Evolutionary conservation across 805 yeast genomes (phyloP), one percentile per base, ranked within the genome.

Genomic region (Yarrowia sp.): DNA sequence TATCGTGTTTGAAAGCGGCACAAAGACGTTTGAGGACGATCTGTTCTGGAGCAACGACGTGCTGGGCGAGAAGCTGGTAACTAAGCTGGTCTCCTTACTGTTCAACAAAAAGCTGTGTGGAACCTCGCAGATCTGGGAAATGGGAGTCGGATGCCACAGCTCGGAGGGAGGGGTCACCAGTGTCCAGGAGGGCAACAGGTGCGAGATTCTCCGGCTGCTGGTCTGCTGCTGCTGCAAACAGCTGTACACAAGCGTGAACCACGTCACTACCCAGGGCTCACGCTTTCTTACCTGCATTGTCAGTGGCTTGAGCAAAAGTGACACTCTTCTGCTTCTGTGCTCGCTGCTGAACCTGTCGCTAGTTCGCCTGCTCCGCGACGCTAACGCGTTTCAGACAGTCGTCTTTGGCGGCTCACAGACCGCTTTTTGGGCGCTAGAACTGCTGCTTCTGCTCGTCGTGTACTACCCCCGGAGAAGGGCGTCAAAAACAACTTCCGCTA

Each of bases 401-500:
- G 47, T 55, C 9, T 39, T 55, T 21, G 47, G 47, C 3, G 46
- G 46, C 7, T 55, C 61, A 13, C 38, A 36, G 33, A 27, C 35
- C n/a, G 36, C 47, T 7, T 55, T 55, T n/a, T 55, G 61, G 61
- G 29, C 38, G 3, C 29, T 38, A 3, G 35, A 55, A 12, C 38
- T 55, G 33, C 29, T 55, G 27, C 36, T 55, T 8, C 36, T 55
- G 16, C n/a, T 55, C 10, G 61, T 51, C 10, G 58, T 51, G 5
- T 51, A 51, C 32, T 51, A 51, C 19, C 58, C 58, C 42, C 58
- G 1, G 58, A 35, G 16, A 21, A 14, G 12, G 58, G 58, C 9
- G 42, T 33, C 31, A 51, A 51, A 29, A 55, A 55, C 47, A 55
- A 55, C 35, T 55, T 55, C n/a, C 36, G 61, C 12, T 55, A 38